Percentiles rank a stretch among this genome's conserved stretches.
Evolutionary conservation across 129 eudicot species (phyloP).

Genomic region (Helichrysum umbraculigerum): DNA sequence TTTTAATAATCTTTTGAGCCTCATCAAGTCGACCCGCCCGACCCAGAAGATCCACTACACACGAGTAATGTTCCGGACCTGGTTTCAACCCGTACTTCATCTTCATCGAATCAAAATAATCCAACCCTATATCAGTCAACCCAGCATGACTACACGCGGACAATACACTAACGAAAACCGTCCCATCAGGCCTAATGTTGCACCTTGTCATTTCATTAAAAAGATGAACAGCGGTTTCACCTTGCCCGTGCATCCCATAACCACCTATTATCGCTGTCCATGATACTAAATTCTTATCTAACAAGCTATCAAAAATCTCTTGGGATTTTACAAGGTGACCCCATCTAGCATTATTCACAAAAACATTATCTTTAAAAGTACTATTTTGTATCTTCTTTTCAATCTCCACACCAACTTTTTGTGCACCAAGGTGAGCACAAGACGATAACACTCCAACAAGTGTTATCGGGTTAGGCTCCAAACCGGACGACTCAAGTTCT

Average conservation of each 20-base stretch:
- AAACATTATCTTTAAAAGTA: slow-evolving; percentile 47
- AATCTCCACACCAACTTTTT: slow-evolving; percentile 50
- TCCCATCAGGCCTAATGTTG: slow-evolving; percentile 68
- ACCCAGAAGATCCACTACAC: slow-evolving; percentile 89
- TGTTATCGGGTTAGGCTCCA: slow-evolving; percentile 64
- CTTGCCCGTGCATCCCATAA: slow-evolving; percentile 87
- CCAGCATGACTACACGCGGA: slow-evolving; percentile 95
- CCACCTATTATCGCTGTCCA: slow-evolving; percentile 92
- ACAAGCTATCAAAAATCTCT: slow-evolving; percentile 51
- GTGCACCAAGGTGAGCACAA: slow-evolving; percentile 86
- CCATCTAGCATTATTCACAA: slow-evolving; percentile 71
- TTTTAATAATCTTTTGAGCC: slow-evolving; percentile 55
- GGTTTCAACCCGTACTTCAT: slow-evolving; percentile 53
- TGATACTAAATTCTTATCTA: slow-evolving; percentile 64
- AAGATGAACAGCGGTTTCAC: slow-evolving; percentile 64
- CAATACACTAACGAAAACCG: slow-evolving; percentile 68
- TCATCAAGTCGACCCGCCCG: slow-evolving; percentile 76
- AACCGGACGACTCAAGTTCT: slow-evolving; percentile 46
- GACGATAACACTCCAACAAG: slow-evolving; percentile 75
- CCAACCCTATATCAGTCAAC: slow-evolving; percentile 61
- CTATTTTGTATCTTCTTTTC: slow-evolving; percentile 49
- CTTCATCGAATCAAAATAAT: slow-evolving; percentile 56
- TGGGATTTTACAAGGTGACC: slow-evolving; percentile 65
- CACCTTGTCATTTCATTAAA: slow-evolving; percentile 66
- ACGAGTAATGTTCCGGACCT: slow-evolving; percentile 73